These are phyloP conservation scores for Phyllosticta ampelicida DNA, from an alignment of 2,329 filamentous ascomycete species.

Conservation along the genomic window DNA sequence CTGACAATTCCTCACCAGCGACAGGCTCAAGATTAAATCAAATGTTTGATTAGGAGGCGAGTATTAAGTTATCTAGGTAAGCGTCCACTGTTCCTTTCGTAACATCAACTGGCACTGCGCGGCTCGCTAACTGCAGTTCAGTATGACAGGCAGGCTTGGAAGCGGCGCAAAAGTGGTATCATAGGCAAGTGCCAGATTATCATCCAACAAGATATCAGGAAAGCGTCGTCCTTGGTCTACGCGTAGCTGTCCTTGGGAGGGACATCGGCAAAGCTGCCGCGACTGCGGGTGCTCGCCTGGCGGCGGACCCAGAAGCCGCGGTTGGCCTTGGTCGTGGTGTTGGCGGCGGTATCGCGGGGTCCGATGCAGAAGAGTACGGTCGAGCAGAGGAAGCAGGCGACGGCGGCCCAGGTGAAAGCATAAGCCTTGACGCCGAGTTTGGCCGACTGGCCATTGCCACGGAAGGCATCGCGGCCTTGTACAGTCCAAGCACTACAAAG, in stretches of 20 bases:
- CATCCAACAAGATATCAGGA: neutral
- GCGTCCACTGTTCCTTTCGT: neutral
- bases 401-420: constrained; percentile 66
- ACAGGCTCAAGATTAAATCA: no score
- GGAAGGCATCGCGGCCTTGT: constrained; percentile 57
- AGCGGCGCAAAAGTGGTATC: neutral
- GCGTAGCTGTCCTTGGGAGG: constrained; percentile 62
- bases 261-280: constrained; percentile 46
- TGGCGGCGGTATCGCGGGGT: constrained; percentile 16
- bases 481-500: constrained; percentile 52
- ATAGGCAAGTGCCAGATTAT: neutral
- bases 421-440: constrained; percentile 57
- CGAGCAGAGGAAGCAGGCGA: constrained; percentile 54
- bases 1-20: neutral
- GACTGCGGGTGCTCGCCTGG: constrained; percentile 32
- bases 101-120: neutral
- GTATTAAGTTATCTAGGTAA: neutral
- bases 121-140: neutral
- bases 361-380: constrained; percentile 56
- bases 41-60: neutral
- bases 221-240: constrained; percentile 22
- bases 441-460: constrained; percentile 43
- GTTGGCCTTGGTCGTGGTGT: constrained; percentile 25
- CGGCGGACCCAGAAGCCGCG: constrained; percentile 40
- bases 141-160: neutral